Evolutionary conservation across 2,329 filamentous ascomycete species (phyloP), one percentile per base, ranked within the genome.

Genomic region (Diatrype stigma): DNA sequence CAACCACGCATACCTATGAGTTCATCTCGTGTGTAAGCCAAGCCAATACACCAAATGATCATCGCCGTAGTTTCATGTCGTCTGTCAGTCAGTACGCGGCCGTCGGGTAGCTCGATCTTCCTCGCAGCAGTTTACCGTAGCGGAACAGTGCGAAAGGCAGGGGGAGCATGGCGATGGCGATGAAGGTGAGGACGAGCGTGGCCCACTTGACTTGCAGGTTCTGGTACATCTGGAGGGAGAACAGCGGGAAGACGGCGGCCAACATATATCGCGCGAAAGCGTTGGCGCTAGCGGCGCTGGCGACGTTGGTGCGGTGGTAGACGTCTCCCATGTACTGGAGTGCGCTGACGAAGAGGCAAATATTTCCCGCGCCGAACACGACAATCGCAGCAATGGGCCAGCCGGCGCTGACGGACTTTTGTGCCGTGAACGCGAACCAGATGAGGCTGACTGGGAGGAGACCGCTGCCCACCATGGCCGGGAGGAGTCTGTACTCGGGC

Each of bases 251-350:
- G 0, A 72, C 76, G 1, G 75, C 78, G 0, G 78, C 79, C 7
- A 85, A 70, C 0, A 65, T 64, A 54, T 85, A 86, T 22, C 83
- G 67, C 1, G 78, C 69, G 11, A 86, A 67, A 1, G 77, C 76
- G 53, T 85, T 86, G 1, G 84, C 83, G 6, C 78, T 81, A 46
- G 79, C 69, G 0, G 81, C 81, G 51, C 77, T 83, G 0, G 83
- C 82, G 0, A 82, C 76, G 10, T 78, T 76, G 14, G 72, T 68
- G 0, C 77, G 73, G 3, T 77, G 73, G 57, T 84, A 86, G 0
- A 76, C 75, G 58, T 86, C 82, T 6, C 77, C 68, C 1, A 76
- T 71, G 60, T 59, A 62, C 22, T 59, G 59, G 16, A 60, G 49
- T 21, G 46, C 46, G 37, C 73, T 72, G 54, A 83, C 73, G 57